Conservation (phyloP, 2,329 filamentous ascomycete species). For the Orbilia quercus region DNA sequence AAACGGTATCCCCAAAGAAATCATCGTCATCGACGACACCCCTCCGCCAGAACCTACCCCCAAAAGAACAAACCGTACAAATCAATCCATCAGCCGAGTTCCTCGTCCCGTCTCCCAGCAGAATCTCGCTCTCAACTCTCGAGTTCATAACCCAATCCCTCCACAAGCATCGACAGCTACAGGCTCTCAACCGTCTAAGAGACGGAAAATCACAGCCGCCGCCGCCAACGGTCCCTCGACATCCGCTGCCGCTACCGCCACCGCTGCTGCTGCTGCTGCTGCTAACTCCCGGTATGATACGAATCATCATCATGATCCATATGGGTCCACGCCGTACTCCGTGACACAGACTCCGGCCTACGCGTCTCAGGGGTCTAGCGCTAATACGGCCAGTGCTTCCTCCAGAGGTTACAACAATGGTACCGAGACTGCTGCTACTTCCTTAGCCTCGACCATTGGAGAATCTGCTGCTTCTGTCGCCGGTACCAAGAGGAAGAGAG, state of each 20-base stretch:
- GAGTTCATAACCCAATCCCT: conserved; percentile 63
- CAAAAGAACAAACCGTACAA: conserved; percentile 57
- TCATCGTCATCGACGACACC: conserved; percentile 84
- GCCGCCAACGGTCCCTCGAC: too few species aligned
- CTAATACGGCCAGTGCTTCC: conserved; percentile 57
- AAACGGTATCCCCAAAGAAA: conserved; percentile 83
- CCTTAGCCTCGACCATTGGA: conserved; percentile 73
- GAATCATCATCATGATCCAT: conserved; percentile 55
- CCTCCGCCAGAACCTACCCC: conserved; percentile 66
- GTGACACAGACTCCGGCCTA: conserved; percentile 56
- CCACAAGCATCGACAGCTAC: conserved; percentile 61
- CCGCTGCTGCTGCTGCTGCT: conserved; percentile 30
- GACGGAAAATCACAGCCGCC: conserved; percentile 55
- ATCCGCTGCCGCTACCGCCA: conserved; percentile 29
- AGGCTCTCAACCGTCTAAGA: conserved; percentile 61
- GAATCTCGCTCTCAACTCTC: conserved; percentile 60
- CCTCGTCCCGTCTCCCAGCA: conserved; percentile 61
- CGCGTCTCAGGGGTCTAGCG: conserved; percentile 56
- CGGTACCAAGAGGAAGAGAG: conserved; percentile 90
- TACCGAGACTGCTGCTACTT: conserved; percentile 80
- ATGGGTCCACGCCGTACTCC: conserved; percentile 56
- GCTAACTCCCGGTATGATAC: conserved; percentile 56
- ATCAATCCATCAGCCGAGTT: conserved; percentile 42
- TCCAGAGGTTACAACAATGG: conserved; percentile 57
- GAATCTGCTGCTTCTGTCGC: conserved; percentile 53